phyloP scores from a whole-genome alignment of 176 grass and related monocot species.

The Secale cereale region DNA sequence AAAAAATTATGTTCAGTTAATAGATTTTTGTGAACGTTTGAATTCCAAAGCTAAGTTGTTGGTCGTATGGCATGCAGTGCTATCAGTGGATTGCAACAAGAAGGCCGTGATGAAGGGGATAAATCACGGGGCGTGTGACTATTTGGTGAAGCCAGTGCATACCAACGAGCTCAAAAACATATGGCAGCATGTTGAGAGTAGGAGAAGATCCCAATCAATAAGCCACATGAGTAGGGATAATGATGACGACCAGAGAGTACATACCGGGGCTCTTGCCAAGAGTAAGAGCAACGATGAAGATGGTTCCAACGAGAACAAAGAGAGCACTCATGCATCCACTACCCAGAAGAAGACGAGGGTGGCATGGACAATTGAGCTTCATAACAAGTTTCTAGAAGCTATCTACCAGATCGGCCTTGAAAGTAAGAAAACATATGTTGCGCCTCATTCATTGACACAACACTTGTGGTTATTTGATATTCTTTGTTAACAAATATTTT shows the following conservation, averaged over 20 bases:
- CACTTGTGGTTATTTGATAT: background rate
- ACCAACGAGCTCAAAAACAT: background rate
- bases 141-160: background rate
- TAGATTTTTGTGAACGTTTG: background rate
- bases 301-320: background rate
- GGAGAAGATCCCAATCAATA: background rate
- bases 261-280: background rate
- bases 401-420: constrained; percentile 48
- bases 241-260: background rate
- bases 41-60: background rate
- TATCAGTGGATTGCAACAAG: background rate
- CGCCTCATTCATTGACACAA: background rate
- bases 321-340: background rate
- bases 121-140: background rate
- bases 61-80: background rate
- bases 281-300: background rate
- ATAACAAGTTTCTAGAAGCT: constrained; percentile 47
- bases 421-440: constrained; percentile 36
- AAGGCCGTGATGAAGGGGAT: background rate
- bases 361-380: constrained; percentile 44
- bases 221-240: background rate
- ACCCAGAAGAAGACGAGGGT: constrained; percentile 45
- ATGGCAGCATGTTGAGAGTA: background rate
- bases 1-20: background rate
- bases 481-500: background rate